Percentiles rank a stretch among this genome's conserved stretches.
Evolutionary conservation across 805 yeast genomes (phyloP).

Genomic region (Jamesozyma jinghongensis): DNA sequence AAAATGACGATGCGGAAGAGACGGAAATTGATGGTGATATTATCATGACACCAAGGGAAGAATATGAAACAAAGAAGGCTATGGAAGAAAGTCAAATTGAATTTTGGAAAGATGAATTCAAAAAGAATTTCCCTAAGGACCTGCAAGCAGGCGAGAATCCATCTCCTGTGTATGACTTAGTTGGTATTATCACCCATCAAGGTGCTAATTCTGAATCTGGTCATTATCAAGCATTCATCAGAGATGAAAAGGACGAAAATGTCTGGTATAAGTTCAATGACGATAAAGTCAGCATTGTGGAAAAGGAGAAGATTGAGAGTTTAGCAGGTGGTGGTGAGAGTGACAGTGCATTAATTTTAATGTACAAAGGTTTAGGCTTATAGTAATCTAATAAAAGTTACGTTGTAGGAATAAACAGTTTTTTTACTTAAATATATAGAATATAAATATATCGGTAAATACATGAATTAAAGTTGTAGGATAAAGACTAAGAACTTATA

Average conservation of each 20-base stretch:
- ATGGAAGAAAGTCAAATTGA: constrained; percentile 38
- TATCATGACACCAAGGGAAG: constrained; percentile 41
- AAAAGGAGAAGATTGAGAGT: constrained; percentile 69
- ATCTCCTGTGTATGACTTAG: constrained; percentile 75
- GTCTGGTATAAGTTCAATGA: constrained; percentile 95
- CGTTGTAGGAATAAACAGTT: constrained; percentile 1
- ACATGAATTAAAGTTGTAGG: not conserved
- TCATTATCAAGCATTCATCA: constrained; percentile 86
- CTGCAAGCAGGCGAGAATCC: constrained; percentile 63
- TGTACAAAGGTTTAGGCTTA: constrained; percentile 76
- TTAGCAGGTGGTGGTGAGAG: constrained; percentile 98
- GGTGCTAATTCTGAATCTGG: constrained; percentile 97
- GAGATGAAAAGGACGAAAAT: constrained; percentile 62
- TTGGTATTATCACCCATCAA: constrained; percentile 81
- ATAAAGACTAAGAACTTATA: not conserved
- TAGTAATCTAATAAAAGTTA: too few species aligned
- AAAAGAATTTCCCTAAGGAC: constrained; percentile 39
- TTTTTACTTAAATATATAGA: not conserved
- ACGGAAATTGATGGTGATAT: constrained; percentile 7
- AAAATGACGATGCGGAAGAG: constrained; percentile 4
- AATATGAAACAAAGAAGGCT: constrained; percentile 43
- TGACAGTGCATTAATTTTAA: constrained; percentile 83
- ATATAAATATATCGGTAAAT: not conserved
- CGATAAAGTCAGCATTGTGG: constrained; percentile 73
- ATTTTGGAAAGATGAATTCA: constrained; percentile 42